phyloP scores from a whole-genome alignment of 2,329 filamentous ascomycete genomes.

The Escovopsis sp. region DNA sequence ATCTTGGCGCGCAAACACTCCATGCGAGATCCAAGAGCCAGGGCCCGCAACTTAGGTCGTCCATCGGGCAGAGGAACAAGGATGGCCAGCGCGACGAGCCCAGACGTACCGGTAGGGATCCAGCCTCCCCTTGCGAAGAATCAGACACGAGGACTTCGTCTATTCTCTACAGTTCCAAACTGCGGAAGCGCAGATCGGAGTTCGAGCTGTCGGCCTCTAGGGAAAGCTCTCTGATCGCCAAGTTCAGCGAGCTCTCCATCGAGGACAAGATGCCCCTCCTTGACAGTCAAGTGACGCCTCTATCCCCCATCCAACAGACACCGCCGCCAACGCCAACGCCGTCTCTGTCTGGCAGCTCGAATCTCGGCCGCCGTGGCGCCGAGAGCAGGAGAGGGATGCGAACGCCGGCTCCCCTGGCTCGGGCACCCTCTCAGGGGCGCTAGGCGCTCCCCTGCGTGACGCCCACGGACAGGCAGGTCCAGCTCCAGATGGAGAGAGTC shows the following conservation, averaged over 20 bases:
- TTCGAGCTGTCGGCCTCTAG: constrained; percentile 17
- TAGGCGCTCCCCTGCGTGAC: constrained; percentile 21
- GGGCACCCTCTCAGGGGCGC: constrained; percentile 10
- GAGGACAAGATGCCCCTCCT: constrained; percentile 14
- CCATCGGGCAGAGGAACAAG: constrained; percentile 25
- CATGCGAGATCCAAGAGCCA: constrained; percentile 28
- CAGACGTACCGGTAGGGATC: constrained; percentile 21
- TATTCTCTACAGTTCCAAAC: constrained; percentile 12
- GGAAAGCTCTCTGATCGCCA: constrained; percentile 28
- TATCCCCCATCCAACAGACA: constrained; percentile 4
- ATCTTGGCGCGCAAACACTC: constrained; percentile 30
- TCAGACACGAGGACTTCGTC: constrained; percentile 3
- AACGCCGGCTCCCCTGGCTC: constrained; percentile 3
- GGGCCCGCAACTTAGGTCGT: constrained; percentile 21
- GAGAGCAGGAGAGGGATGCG: constrained; percentile 8
- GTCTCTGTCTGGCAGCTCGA: constrained; percentile 12
- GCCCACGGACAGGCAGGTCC: constrained; percentile 15
- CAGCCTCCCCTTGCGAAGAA: constrained; percentile 3
- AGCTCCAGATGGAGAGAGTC: constrained; percentile 17
- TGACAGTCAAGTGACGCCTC: constrained; percentile 33
- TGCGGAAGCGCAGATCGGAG: constrained; percentile 12
- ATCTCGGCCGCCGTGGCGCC: constrained; percentile 13
- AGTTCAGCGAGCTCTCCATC: constrained; percentile 25
- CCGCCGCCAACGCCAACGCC: background rate
- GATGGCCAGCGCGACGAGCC: constrained; percentile 21